These are phyloP conservation scores for Lactarius quietus DNA, from an alignment of 768 basidiomycete species.

Conservation along the genomic window DNA sequence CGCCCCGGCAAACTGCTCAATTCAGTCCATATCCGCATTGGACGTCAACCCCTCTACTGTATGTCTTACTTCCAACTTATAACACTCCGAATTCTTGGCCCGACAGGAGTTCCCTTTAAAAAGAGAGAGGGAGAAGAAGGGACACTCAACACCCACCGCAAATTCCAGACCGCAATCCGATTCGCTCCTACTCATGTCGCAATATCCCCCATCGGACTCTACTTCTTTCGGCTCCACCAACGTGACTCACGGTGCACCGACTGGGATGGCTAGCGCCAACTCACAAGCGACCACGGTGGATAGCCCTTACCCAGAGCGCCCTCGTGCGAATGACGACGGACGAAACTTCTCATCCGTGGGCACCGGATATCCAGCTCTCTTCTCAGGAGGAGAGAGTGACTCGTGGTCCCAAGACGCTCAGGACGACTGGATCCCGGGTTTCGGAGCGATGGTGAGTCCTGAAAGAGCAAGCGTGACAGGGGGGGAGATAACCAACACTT, in stretches of 20 bases:
- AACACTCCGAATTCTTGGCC: neutral
- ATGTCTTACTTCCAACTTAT: neutral
- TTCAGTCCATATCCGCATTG: neutral
- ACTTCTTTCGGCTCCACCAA: constrained; percentile 3
- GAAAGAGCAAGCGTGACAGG: neutral
- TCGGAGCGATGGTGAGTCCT: constrained; percentile 16
- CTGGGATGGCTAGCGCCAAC: neutral
- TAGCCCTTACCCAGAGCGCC: neutral
- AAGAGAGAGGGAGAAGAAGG: neutral
- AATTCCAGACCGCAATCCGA: neutral
- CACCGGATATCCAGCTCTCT: neutral
- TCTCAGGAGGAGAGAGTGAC: neutral
- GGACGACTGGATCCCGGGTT: constrained; percentile 18
- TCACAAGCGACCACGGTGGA: constrained; percentile 4
- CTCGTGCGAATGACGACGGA: constrained; percentile 4
- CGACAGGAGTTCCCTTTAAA: neutral
- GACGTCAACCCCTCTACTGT: neutral
- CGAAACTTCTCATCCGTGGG: neutral
- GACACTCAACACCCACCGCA: neutral
- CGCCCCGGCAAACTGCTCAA: neutral
- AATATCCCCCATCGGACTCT: constrained; percentile 2
- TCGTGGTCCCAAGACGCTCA: constrained; percentile 9
- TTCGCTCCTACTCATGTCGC: constrained; percentile 10
- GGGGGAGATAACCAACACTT: neutral
- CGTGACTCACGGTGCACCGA: neutral